Evolutionary conservation across 805 yeast species (phyloP), one percentile per base, ranked within the genome.

Genomic region (Cyberlindnera nakhonratchasimensis): DNA sequence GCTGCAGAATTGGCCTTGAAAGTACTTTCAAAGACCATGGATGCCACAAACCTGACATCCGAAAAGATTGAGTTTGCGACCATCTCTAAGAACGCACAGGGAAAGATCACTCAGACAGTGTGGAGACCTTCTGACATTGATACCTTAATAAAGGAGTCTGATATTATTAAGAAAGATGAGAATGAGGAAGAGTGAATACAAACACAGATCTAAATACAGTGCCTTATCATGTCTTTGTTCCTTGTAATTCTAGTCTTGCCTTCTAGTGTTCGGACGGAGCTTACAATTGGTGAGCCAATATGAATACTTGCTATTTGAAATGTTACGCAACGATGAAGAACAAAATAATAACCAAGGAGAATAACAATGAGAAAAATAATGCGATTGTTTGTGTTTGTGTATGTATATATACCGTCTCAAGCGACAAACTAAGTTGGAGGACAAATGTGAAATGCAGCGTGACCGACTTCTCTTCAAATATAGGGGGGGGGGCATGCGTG

Each of bases 61-160:
- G 96, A 90, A 45, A 91, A 91, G 69, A 74, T 93, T 54, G 99
- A 93, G 69, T 84, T 93, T 62, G 90, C 97, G 29, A 89, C 97
- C 5, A 77, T 85, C 47, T 73, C 74, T 45, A 59, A 69, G 57
- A 64, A 62, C 39, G 62, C 69, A 29, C 63, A 62, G 25, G 85
- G 80, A 28, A 69, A 77, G 43, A 69, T 85, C 23, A 61, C 71
- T 40, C 83, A 82, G 55, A 81, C 79, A 62, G 79, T 93, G 52
- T 93, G 91, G 90, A 75, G 69, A 46, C 95, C 90, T 17, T 64
- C 68, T 5, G 93, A 89, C 51, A 81, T 93, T 49, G 90, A 87
- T 50, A 68, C 63, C 37, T 69, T 91, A 58, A 74, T 93, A 57
- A 79, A 79, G 57, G 80, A 78, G 49, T 66, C 81, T 31, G 96